Percentiles rank a stretch among this genome's conserved stretches.
Conservation (phyloP, 1,284 basidiomycete genomes). For the Cutaneotrichosporon cutaneum region DNA sequence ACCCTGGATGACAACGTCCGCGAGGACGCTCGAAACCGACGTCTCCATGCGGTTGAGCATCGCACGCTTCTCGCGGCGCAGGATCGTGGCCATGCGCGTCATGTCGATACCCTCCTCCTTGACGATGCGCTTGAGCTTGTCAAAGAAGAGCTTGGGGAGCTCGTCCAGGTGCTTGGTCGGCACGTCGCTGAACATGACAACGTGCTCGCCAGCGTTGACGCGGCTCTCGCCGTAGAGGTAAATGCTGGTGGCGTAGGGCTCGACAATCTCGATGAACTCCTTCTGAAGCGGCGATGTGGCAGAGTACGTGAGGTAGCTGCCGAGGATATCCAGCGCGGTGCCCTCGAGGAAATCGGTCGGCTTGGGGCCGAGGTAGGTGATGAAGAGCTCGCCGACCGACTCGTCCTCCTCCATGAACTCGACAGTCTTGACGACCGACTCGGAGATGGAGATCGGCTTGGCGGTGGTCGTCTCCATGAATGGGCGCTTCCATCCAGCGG, state of each 20-base stretch:
- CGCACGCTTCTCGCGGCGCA: slow-evolving; percentile 84
- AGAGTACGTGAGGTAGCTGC: slow-evolving; percentile 86
- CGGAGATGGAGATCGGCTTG: slow-evolving; percentile 60
- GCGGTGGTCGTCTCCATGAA: slow-evolving; percentile 86
- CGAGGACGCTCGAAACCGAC: slow-evolving; percentile 37
- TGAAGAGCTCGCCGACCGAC: slow-evolving; percentile 80
- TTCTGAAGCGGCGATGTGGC: slow-evolving; percentile 87
- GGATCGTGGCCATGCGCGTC: slow-evolving; percentile 82
- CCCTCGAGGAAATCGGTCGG: slow-evolving; percentile 72
- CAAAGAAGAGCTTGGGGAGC: slow-evolving; percentile 69
- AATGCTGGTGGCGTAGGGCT: slow-evolving; percentile 83
- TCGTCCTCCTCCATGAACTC: slow-evolving; percentile 99
- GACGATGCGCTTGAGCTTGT: slow-evolving; percentile 70
- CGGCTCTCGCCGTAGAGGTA: slow-evolving; percentile 77
- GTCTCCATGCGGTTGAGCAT: slow-evolving; percentile 51
- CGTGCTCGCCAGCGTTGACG: slow-evolving; percentile 71
- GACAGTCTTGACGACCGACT: slow-evolving; percentile 62
- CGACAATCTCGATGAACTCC: slow-evolving; percentile 88
- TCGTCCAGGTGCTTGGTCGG: slow-evolving; percentile 73
- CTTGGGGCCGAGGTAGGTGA: slow-evolving; percentile 77
- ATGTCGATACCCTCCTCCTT: slow-evolving; percentile 78
- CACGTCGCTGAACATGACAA: slow-evolving; percentile 78
- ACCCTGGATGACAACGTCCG: slow-evolving; percentile 64
- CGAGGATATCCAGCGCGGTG: slow-evolving; percentile 80
- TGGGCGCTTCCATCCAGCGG: slow-evolving; percentile 85